Evolutionary conservation across 1,284 basidiomycete genomes (phyloP).

Genomic region (Vanrija humicola): DNA sequence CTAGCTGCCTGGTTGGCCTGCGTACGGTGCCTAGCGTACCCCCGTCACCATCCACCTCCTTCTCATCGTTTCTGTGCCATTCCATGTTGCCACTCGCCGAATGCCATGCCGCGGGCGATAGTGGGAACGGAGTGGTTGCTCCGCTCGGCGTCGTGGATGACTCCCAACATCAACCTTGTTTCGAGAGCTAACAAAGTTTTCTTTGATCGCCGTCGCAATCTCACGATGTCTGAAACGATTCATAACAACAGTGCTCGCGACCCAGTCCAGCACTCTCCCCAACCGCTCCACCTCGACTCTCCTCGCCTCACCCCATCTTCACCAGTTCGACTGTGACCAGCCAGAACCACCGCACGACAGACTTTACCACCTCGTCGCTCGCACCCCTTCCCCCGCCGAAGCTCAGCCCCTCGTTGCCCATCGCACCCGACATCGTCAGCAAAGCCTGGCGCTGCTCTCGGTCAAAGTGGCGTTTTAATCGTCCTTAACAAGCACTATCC

Average conservation of each 20-base stretch:
- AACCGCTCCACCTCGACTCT: constrained; percentile 38
- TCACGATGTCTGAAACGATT: too few species aligned
- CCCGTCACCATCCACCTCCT: too few species aligned
- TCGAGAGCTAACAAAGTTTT: too few species aligned
- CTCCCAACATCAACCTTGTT: too few species aligned
- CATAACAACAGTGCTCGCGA: constrained; percentile 71
- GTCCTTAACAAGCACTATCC: constrained; percentile 17
- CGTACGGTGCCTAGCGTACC: too few species aligned
- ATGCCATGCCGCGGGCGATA: too few species aligned
- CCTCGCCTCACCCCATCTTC: constrained; percentile 42
- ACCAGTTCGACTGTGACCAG: neutral
- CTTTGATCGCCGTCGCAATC: too few species aligned
- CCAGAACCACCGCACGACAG: constrained; percentile 15
- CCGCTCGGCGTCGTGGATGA: too few species aligned
- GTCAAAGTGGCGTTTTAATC: constrained; percentile 39
- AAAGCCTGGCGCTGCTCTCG: neutral
- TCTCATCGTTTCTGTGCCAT: too few species aligned
- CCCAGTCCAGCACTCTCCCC: constrained; percentile 76
- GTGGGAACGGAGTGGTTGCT: too few species aligned
- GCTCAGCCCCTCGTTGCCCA: neutral
- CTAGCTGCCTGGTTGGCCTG: too few species aligned
- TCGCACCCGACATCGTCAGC: neutral
- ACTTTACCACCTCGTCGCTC: constrained; percentile 35
- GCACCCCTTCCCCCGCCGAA: neutral
- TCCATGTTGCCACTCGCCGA: too few species aligned